These are phyloP conservation scores for Globisporangium recalcitrans DNA, from an alignment of 352 stramenopile species.

Conservation along the genomic window DNA sequence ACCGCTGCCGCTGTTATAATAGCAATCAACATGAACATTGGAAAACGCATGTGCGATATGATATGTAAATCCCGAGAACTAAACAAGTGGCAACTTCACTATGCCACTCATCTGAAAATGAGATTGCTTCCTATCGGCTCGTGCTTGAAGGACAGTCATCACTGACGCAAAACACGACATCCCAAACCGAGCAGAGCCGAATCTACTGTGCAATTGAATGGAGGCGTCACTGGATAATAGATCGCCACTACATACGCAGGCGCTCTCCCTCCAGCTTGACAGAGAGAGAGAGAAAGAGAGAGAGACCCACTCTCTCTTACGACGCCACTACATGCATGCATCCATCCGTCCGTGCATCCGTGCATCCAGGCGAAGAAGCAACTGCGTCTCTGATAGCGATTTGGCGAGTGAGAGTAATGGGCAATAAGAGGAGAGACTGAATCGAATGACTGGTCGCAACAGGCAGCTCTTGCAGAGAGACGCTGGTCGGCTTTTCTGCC, in stretches of 20 bases:
- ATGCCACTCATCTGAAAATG: constrained; percentile 22
- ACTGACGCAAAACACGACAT: constrained; percentile 21
- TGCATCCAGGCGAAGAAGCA: not conserved
- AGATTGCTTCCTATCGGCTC: constrained; percentile 26
- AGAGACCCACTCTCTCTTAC: too few relatives aligned
- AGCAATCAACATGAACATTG: not conserved
- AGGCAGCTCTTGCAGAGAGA: constrained; percentile 10
- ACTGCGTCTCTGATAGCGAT: not conserved
- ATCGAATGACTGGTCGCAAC: constrained; percentile 2
- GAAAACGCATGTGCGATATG: not conserved
- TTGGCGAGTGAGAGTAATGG: constrained; percentile 1
- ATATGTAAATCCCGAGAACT: constrained; percentile 20
- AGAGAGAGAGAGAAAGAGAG: too few relatives aligned
- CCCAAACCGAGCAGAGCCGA: constrained; percentile 42
- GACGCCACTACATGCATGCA: not conserved
- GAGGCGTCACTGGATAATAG: not conserved
- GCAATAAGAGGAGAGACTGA: not conserved
- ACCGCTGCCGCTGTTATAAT: not conserved
- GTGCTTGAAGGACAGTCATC: constrained; percentile 34
- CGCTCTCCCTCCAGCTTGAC: too few relatives aligned
- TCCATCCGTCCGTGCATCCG: too few relatives aligned
- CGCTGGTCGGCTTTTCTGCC: too few relatives aligned
- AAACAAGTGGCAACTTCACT: constrained; percentile 16
- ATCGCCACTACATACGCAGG: not conserved
- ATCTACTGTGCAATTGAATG: not conserved